A percentile compares a stretch with the other conserved stretches of the same genome.
Evolutionary conservation across 2,329 filamentous ascomycete species (phyloP).

Genomic region (Fusarium torulosum): DNA sequence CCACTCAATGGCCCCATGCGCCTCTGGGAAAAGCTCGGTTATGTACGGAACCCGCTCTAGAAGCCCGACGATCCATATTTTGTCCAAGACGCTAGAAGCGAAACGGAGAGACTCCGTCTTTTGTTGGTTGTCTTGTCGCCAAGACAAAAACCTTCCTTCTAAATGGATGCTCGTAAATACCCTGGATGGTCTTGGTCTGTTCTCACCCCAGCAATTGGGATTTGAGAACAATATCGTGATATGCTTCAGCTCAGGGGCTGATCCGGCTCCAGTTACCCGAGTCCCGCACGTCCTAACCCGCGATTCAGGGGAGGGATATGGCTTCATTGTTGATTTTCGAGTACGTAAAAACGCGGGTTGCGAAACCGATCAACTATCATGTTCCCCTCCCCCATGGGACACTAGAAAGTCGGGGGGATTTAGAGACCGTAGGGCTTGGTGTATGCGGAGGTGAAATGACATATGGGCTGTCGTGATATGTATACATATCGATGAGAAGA

Average conservation of each 20-base stretch:
- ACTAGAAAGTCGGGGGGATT: slow-evolving; percentile 1
- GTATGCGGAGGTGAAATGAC: neutral
- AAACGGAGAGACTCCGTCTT: slow-evolving; percentile 34
- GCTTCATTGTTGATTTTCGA: slow-evolving; percentile 1
- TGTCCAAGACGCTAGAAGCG: slow-evolving; percentile 24
- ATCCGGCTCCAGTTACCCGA: slow-evolving; percentile 20
- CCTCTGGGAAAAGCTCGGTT: slow-evolving; percentile 39
- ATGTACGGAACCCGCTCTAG: slow-evolving; percentile 27
- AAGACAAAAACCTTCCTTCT: too few relatives aligned
- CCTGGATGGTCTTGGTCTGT: neutral
- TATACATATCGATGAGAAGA: neutral
- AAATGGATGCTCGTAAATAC: too few relatives aligned
- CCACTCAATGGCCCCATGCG: slow-evolving; percentile 4
- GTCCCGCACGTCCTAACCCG: slow-evolving; percentile 5
- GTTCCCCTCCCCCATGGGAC: slow-evolving; percentile 19
- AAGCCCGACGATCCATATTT: slow-evolving; percentile 39
- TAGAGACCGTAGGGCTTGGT: slow-evolving; percentile 20
- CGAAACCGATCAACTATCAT: neutral
- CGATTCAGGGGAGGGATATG: slow-evolving; percentile 4
- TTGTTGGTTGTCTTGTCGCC: slow-evolving; percentile 7
- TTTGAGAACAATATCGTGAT: neutral
- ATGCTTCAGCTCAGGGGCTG: slow-evolving; percentile 22
- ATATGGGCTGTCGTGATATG: neutral
- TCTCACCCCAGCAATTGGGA: neutral
- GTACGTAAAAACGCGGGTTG: slow-evolving; percentile 15